These are phyloP conservation scores for Camelina laxa DNA, from an alignment of 345 rosid genomes.

Conservation along the genomic window DNA sequence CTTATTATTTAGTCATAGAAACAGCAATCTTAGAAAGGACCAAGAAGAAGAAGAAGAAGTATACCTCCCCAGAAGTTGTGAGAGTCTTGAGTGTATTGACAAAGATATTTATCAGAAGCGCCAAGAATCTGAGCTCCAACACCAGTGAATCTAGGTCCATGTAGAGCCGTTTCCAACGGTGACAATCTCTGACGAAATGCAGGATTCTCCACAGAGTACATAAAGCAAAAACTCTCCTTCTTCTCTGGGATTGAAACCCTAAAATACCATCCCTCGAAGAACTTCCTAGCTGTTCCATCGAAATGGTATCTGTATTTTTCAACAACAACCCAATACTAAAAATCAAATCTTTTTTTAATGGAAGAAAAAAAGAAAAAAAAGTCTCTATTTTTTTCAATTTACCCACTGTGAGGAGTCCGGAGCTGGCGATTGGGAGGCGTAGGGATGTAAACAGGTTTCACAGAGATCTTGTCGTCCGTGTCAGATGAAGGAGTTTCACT, in stretches of 20 bases:
- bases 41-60: constrained; percentile 25
- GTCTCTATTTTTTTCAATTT: not conserved
- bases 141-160: constrained; percentile 81
- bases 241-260: constrained; percentile 85
- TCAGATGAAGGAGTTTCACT: constrained; percentile 29
- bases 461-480: constrained; percentile 28
- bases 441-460: constrained; percentile 64
- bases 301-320: constrained; percentile 69
- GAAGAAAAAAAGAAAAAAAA: not conserved
- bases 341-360: not conserved
- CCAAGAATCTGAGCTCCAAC: constrained; percentile 97
- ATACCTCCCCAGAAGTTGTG: constrained; percentile 91
- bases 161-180: constrained; percentile 55
- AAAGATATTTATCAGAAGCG: constrained; percentile 79
- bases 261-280: constrained; percentile 98
- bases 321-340: not conserved
- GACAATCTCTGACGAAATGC: constrained; percentile 61
- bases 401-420: constrained; percentile 99
- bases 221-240: constrained; percentile 90
- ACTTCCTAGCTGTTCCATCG: constrained; percentile 72
- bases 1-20: not conserved
- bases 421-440: constrained; percentile 68
- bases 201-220: constrained; percentile 91
- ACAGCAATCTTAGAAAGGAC: not conserved
- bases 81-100: constrained; percentile 73